phyloP scores from a whole-genome alignment of 257 asterid genomes.

The Marsdenia floribunda region DNA sequence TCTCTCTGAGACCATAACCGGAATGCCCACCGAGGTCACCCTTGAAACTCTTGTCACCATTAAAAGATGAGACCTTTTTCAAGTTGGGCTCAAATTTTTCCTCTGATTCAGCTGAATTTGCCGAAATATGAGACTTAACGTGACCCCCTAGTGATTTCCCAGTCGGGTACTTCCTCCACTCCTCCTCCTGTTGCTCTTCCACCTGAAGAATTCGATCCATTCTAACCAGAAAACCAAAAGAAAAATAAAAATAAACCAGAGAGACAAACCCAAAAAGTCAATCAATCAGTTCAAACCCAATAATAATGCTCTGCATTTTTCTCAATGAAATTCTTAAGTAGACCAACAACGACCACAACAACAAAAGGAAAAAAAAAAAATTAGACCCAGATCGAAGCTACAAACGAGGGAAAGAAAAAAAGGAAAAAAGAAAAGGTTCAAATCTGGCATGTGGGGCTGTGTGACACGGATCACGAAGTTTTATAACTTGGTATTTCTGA shows the following conservation, averaged over 20 bases:
- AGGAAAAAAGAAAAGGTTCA: slow-evolving; percentile 21
- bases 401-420: slow-evolving; percentile 3
- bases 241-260: not conserved
- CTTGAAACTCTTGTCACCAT: slow-evolving; percentile 12
- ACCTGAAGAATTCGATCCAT: not conserved
- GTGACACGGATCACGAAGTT: slow-evolving; percentile 49
- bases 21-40: slow-evolving; percentile 43
- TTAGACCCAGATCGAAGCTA: slow-evolving; percentile 35
- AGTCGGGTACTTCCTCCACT: slow-evolving; percentile 54
- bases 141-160: slow-evolving; percentile 91
- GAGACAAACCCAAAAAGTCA: slow-evolving; percentile 17
- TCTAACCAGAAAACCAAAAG: not conserved
- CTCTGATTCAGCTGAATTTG: slow-evolving; percentile 57
- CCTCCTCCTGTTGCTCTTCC: slow-evolving; percentile 23
- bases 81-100: slow-evolving; percentile 31
- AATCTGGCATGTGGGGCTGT: slow-evolving; percentile 39
- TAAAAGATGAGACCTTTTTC: slow-evolving; percentile 33
- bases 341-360: slow-evolving; percentile 19
- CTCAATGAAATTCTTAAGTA: slow-evolving; percentile 8
- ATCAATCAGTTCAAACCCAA: slow-evolving; percentile 21
- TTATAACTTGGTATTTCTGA: slow-evolving; percentile 25
- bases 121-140: slow-evolving; percentile 70
- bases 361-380: slow-evolving; percentile 14
- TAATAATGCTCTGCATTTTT: slow-evolving; percentile 23
- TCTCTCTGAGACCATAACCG: slow-evolving; percentile 68